Evolutionary conservation across 352 stramenopile species (phyloP), one percentile per base, ranked within the genome.

Genomic region (Globisporangium takayamanum): DNA sequence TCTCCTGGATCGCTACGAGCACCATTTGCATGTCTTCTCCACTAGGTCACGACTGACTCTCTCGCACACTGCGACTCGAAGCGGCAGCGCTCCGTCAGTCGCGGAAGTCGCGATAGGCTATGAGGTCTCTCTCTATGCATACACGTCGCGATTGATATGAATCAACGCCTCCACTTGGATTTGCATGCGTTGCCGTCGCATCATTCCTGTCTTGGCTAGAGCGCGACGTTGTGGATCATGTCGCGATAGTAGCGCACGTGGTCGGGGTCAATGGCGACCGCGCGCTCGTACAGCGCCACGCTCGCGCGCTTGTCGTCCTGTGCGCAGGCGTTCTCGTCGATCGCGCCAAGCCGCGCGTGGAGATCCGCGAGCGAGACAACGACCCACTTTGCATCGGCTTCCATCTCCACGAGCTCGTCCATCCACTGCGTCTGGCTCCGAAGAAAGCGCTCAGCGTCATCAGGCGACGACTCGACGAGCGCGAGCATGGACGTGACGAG

Each of bases 401-500:
- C 92, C 76, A 97, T 90, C 66, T 84, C 72, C 12, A 88, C 67
- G 54, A 98, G 75, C 50, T 87, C 74, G 26, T 86, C 63, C 52
- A 97, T 77, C 73, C 88, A 94, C 41, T 87, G 68, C 25, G 87
- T 67, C 63, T 89, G 82, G 64, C 88, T 85, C 11, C 85, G 73
- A 30, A 85, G 55, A 53, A 95, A 84, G 8, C 72, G 74, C 26
- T 55, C 60, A 1, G 69, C 64, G 8, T 87, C 70, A 0, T 67
- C 59, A 3, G 67, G 63, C 22, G 69, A 79, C 49, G 67, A 74
- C 66, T 76, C 54, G 26, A 86, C 70, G 22, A 82, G 56, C 50
- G 79, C 63, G 52, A 85, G 59, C 63, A 90, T 80, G 42, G 78
- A 95, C 18, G 86, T 80, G 6, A 98, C 58, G 51, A 99, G 79